Evolutionary conservation across 2,329 filamentous ascomycete species (phyloP).

Genomic region (Claviceps lovelessii): DNA sequence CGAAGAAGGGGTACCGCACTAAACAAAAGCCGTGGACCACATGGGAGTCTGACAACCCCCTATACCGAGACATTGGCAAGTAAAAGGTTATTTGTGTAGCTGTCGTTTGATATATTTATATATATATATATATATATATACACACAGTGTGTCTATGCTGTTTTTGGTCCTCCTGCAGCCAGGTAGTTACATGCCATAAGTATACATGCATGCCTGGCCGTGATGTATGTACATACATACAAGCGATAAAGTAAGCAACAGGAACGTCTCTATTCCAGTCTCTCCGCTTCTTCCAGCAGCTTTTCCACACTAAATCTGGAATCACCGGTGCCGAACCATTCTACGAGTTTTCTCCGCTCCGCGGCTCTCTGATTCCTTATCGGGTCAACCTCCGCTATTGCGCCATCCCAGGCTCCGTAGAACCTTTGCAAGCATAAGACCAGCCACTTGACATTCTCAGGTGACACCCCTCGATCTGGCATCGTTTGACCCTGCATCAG

Average conservation of each 20-base stretch:
- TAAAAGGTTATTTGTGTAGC: too few species aligned
- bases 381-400: conserved; percentile 19
- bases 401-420: conserved; percentile 53
- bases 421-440: conserved; percentile 90
- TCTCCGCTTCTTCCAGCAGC: conserved; percentile 80
- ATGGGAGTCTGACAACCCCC: too few species aligned
- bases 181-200: too few species aligned
- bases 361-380: conserved; percentile 40
- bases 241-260: not conserved
- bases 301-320: conserved; percentile 67
- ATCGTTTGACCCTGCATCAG: conserved; percentile 73
- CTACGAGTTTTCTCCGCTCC: conserved; percentile 55
- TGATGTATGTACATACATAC: not conserved
- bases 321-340: conserved; percentile 73
- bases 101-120: too few species aligned
- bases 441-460: conserved; percentile 77
- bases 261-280: conserved; percentile 36
- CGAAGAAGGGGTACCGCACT: not conserved
- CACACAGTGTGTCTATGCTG: too few species aligned
- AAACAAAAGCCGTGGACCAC: not conserved
- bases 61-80: too few species aligned
- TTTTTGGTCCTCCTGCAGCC: too few species aligned
- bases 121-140: too few species aligned
- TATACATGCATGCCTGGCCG: too few species aligned
- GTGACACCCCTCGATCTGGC: conserved; percentile 58